These are phyloP conservation scores for Boletus huronensis DNA, from an alignment of 768 basidiomycete species.

Conservation along the genomic window DNA sequence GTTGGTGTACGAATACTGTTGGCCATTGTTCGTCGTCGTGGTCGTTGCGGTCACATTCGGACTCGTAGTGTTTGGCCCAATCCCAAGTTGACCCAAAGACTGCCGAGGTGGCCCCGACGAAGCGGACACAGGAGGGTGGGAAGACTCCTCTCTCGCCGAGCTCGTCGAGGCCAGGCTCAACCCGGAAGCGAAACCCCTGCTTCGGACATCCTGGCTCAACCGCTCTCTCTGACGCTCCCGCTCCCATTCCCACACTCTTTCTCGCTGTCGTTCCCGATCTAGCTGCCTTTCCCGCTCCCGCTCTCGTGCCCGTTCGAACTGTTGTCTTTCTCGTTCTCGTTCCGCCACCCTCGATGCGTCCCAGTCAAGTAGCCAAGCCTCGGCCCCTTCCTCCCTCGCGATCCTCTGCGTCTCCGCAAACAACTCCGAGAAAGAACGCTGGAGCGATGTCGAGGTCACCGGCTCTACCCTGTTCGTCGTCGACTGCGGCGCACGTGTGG, in stretches of 20 bases:
- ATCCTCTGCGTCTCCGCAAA: slow-evolving; percentile 15
- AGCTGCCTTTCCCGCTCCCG: slow-evolving; percentile 8
- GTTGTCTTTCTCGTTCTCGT: slow-evolving; percentile 9
- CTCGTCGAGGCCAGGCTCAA: slow-evolving; percentile 13
- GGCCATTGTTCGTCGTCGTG: slow-evolving; percentile 8
- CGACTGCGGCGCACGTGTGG: neutral
- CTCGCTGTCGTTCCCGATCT: slow-evolving; percentile 14
- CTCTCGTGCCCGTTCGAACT: slow-evolving; percentile 4
- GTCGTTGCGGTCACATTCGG: neutral
- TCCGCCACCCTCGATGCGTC: slow-evolving; percentile 11
- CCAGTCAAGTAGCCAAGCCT: slow-evolving; percentile 19
- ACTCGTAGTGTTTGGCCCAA: neutral
- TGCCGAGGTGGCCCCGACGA: slow-evolving; percentile 3
- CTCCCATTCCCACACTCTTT: slow-evolving; percentile 21
- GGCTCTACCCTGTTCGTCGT: slow-evolving; percentile 9
- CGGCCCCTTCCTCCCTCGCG: slow-evolving; percentile 8
- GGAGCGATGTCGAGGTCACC: slow-evolving; percentile 4
- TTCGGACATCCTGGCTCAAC: slow-evolving; percentile 13
- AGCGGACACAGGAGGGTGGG: neutral
- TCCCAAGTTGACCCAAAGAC: slow-evolving; percentile 7
- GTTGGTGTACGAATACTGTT: slow-evolving; percentile 28
- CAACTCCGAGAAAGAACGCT: slow-evolving; percentile 25
- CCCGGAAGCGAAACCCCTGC: slow-evolving; percentile 14
- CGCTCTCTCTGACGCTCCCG: slow-evolving; percentile 17
- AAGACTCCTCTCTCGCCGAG: slow-evolving; percentile 17